phyloP scores from a whole-genome alignment of 371 early-diverging fungal species.

The Mucor indicus region DNA sequence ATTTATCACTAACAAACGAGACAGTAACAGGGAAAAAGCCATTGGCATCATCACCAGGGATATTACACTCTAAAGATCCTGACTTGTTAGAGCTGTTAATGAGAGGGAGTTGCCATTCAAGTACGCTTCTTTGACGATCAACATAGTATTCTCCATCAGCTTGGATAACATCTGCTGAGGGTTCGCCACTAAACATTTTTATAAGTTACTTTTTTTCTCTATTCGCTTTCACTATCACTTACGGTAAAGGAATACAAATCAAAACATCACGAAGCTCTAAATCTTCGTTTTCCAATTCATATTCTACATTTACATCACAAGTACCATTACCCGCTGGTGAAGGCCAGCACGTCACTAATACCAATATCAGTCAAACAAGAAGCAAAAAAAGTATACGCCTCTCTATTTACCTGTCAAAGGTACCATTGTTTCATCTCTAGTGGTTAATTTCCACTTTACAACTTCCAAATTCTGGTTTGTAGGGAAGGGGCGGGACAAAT shows the following conservation, averaged over 20 bases:
- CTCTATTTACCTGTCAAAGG: constrained; percentile 75
- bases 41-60: constrained; percentile 75
- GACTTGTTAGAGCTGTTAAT: constrained; percentile 73
- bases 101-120: constrained; percentile 88
- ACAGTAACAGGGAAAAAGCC: constrained; percentile 90
- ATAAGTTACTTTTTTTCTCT: too few species aligned
- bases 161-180: constrained; percentile 70
- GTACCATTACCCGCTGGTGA: constrained; percentile 85
- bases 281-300: constrained; percentile 75
- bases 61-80: constrained; percentile 86
- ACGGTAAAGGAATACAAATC: constrained; percentile 89
- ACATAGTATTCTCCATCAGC: constrained; percentile 80
- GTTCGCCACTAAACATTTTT: constrained; percentile 54
- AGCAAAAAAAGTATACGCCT: not conserved
- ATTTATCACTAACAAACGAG: constrained; percentile 67
- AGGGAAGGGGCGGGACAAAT: constrained; percentile 83
- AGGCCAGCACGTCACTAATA: constrained; percentile 94
- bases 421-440: constrained; percentile 77
- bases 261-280: constrained; percentile 84
- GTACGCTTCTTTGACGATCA: constrained; percentile 61
- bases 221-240: too few species aligned
- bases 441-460: constrained; percentile 83
- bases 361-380: not conserved
- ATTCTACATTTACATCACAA: constrained; percentile 93
- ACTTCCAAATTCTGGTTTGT: constrained; percentile 80